Evolutionary conservation across 495 filamentous ascomycete genomes (phyloP).

Genomic region (Pyrenula massariospora): DNA sequence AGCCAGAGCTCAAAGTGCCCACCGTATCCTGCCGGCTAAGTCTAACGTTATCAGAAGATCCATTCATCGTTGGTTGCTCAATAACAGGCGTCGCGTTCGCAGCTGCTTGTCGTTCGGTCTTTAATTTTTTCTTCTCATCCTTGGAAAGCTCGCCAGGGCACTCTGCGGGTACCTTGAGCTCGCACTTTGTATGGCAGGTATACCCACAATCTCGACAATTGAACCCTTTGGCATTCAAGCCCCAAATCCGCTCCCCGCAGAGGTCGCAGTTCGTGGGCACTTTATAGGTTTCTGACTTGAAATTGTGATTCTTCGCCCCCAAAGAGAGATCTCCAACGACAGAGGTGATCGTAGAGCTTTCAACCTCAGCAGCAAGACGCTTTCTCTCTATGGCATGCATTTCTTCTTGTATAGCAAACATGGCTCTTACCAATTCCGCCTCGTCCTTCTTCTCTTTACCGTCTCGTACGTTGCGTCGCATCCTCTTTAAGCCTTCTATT

Average conservation of each 20-base stretch:
- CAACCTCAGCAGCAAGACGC: slow-evolving; percentile 78
- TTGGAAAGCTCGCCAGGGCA: slow-evolving; percentile 90
- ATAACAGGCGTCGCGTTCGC: slow-evolving; percentile 44
- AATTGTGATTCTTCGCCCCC: slow-evolving; percentile 87
- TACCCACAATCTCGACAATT: slow-evolving; percentile 94
- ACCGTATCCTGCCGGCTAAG: slow-evolving; percentile 80
- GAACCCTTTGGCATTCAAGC: slow-evolving; percentile 87
- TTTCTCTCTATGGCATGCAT: slow-evolving; percentile 79
- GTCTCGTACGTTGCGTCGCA: slow-evolving; percentile 62
- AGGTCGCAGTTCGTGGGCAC: slow-evolving; percentile 97
- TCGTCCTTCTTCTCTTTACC: slow-evolving; percentile 79
- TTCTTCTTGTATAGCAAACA: slow-evolving; percentile 71
- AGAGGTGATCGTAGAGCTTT: slow-evolving; percentile 75
- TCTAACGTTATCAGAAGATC: slow-evolving; percentile 28
- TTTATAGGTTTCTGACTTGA: slow-evolving; percentile 95
- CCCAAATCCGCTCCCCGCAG: slow-evolving; percentile 94
- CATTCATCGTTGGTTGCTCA: slow-evolving; percentile 24
- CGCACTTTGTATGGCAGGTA: slow-evolving; percentile 95
- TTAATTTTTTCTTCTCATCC: slow-evolving; percentile 88
- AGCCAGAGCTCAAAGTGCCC: slow-evolving; percentile 84
- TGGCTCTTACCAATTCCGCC: slow-evolving; percentile 59
- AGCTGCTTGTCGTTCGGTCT: slow-evolving; percentile 66
- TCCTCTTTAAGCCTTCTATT: slow-evolving; percentile 59
- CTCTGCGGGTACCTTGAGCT: slow-evolving; percentile 94
- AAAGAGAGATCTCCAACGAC: slow-evolving; percentile 83